Evolutionary conservation across 331 rosid genomes (phyloP).

Genomic region (Acacia pycnantha): DNA sequence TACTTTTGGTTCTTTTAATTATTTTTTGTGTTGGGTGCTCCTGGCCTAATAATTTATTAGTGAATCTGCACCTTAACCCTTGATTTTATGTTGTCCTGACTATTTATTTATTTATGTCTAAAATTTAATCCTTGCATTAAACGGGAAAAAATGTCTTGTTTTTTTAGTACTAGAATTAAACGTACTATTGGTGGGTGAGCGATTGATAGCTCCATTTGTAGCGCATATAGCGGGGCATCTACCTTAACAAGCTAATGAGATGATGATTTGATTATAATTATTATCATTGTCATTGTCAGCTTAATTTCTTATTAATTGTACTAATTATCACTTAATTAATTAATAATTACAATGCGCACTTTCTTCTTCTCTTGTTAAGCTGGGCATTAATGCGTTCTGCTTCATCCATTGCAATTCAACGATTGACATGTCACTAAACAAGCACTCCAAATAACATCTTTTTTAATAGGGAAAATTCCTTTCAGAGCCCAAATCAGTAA

Average conservation of each 20-base stretch:
- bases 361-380: neutral
- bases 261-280: neutral
- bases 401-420: neutral
- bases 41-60: too few species aligned
- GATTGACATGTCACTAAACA: neutral
- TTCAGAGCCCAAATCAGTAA: too few species aligned
- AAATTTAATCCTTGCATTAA: too few species aligned
- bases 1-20: too few species aligned
- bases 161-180: too few species aligned
- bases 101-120: too few species aligned
- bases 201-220: neutral
- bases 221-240: neutral
- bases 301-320: neutral
- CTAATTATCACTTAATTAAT: neutral
- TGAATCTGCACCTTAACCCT: too few species aligned
- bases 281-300: neutral
- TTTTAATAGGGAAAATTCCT: too few species aligned
- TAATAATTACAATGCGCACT: neutral
- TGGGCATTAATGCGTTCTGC: neutral
- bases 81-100: too few species aligned
- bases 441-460: neutral
- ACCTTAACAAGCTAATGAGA: neutral
- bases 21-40: too few species aligned
- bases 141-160: too few species aligned
- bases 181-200: too few species aligned